Base-by-base conservation (phyloP, 176 grass and related monocot species). In the Saccharum officinarum region DNA sequence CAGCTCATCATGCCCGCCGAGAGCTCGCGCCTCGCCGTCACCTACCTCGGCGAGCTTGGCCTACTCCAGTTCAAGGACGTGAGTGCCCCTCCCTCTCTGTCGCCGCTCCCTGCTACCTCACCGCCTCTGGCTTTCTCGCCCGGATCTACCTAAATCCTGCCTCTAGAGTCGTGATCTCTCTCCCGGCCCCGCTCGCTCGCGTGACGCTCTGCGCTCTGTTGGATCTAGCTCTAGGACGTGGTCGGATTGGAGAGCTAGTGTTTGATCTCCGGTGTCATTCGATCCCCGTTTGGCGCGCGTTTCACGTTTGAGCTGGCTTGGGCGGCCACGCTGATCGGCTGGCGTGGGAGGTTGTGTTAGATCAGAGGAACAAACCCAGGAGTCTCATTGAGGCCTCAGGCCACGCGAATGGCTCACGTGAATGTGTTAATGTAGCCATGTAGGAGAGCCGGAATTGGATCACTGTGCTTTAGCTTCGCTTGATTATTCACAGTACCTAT, bases 41-140 rank as follows among this genome's bases (percentile, higher is more conserved):
- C 92, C 42, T 99, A 99, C 86, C 93, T 99, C 71, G 97, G 97
- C 37, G 97, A 99, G 86, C 92, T 99, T 47, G 97, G 97, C 8
- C 87, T 99, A 77, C 86, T 99, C 42, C 97, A 99, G 90, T 97
- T 99, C 90, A 96, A 94, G 91, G 97, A 99, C 80, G 97, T 99
- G 85, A 99, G 94, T 89, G 39, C 26, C 79, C 66, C 40, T 75
- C 16, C 38, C 66, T 63, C 37, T 4, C 45, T 34, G 23, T 31
- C 42, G 15, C 23, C 31, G 25, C 70, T n/a, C 46, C 45, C 66
- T 59, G 46, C 71, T 86, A 39, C 83, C 33, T 64, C 63, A 47
- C 42, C 38, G 39, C 30, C 50, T 25, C 77, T 69, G 14, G 5
- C 22, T 18, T 71, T 31, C 49, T 62, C 64, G 15, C 60, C 65